Evolutionary conservation across 2,329 filamentous ascomycete genomes (phyloP).

Genomic region (Myriosclerotinia curreyana): DNA sequence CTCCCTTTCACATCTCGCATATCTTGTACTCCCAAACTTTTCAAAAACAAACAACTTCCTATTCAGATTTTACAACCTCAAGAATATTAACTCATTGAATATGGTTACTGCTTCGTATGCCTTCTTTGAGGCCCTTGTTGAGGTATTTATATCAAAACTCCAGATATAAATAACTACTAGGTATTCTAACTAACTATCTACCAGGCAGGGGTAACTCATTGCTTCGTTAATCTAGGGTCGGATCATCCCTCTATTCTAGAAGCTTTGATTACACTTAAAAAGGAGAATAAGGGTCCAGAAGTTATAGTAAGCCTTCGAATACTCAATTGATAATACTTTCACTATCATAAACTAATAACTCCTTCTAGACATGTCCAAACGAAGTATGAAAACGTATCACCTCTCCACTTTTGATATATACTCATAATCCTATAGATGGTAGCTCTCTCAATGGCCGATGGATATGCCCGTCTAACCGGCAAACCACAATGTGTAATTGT

Average conservation of each 20-base stretch:
- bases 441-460: constrained; percentile 73
- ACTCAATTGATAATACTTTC: not conserved
- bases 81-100: not conserved
- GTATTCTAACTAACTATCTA: not conserved
- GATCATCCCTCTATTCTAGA: constrained; percentile 69
- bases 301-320: constrained; percentile 46
- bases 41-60: constrained; percentile 3
- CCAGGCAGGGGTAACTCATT: constrained; percentile 49
- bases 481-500: constrained; percentile 66
- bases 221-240: constrained; percentile 59
- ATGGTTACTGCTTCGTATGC: constrained; percentile 47
- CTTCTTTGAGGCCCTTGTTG: constrained; percentile 71
- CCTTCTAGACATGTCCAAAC: constrained; percentile 56
- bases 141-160: constrained; percentile 38
- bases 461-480: constrained; percentile 64
- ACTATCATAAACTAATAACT: constrained; percentile 2
- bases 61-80: not conserved
- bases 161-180: not conserved
- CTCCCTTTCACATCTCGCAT: not conserved
- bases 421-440: constrained; percentile 55
- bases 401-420: constrained; percentile 10
- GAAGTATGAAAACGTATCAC: constrained; percentile 48
- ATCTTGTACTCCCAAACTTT: not conserved
- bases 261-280: constrained; percentile 69
- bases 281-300: constrained; percentile 59